Conservation (phyloP, 306 rosid genomes). For the Leucaena leucocephala region DNA sequence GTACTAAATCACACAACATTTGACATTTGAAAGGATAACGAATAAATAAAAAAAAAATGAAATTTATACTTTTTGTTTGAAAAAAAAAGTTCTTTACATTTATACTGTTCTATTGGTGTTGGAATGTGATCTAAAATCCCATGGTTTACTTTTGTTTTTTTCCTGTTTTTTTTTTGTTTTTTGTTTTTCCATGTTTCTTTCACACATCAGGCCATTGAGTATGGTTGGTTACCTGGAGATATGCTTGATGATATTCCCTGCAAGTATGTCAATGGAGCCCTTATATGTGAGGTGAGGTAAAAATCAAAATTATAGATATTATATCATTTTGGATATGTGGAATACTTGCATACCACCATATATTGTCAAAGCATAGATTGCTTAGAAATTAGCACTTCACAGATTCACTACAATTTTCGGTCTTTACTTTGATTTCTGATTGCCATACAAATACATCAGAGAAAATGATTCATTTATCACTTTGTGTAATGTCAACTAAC, state of each 20-base stretch:
- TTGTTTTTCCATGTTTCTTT: not conserved
- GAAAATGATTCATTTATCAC: conserved; percentile 3
- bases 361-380: not conserved
- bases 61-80: not conserved
- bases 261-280: conserved; percentile 65
- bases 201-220: conserved; percentile 62
- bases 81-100: not conserved
- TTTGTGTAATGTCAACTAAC: not conserved
- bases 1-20: not conserved
- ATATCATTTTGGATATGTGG: not conserved
- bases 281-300: conserved; percentile 66
- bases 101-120: not conserved
- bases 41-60: not conserved
- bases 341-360: not conserved
- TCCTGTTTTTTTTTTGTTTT: no score
- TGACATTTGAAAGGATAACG: not conserved
- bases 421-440: not conserved
- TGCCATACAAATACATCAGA: not conserved
- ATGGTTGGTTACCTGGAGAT: conserved; percentile 74
- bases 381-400: not conserved
- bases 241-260: conserved; percentile 67
- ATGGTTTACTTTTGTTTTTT: not conserved
- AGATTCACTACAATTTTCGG: not conserved
- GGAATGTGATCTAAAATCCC: not conserved
- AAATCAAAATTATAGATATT: not conserved